Percentiles rank a stretch among this genome's conserved stretches.
phyloP scores from a whole-genome alignment of 2,329 filamentous ascomycete species.

The Fusarium sp. region DNA sequence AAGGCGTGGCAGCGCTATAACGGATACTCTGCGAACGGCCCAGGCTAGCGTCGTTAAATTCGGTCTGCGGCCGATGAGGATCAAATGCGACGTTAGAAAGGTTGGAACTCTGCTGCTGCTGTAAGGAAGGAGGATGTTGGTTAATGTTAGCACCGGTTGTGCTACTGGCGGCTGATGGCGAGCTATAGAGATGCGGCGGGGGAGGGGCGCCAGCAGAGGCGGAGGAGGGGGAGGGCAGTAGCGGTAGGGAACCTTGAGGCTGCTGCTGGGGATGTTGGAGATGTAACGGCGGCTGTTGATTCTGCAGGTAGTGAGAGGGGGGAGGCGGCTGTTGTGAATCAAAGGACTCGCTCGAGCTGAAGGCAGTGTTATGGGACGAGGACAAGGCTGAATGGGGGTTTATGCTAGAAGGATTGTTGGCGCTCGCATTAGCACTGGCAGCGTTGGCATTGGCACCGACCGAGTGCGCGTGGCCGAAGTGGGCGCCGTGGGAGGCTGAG shows the following conservation, averaged over 20 bases:
- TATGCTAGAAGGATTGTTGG: slow-evolving; percentile 38
- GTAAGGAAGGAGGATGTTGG: slow-evolving; percentile 44
- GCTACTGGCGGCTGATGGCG: slow-evolving; percentile 39
- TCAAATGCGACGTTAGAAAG: slow-evolving; percentile 44
- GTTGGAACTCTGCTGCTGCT: slow-evolving; percentile 42
- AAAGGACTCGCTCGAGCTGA: slow-evolving; percentile 60
- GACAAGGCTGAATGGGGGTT: slow-evolving; percentile 59
- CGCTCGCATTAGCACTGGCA: slow-evolving; percentile 17
- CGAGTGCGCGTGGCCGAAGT: slow-evolving; percentile 30
- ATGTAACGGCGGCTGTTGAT: slow-evolving; percentile 40
- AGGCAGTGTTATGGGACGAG: slow-evolving; percentile 48
- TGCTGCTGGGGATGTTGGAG: slow-evolving; percentile 40
- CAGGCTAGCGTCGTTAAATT: slow-evolving; percentile 56
- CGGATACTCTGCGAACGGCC: slow-evolving; percentile 63
- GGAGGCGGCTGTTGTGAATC: slow-evolving; percentile 41
- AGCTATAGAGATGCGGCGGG: slow-evolving; percentile 46
- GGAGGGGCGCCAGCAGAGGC: slow-evolving; percentile 31
- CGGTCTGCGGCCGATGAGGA: slow-evolving; percentile 49
- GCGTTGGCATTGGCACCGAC: slow-evolving; percentile 10
- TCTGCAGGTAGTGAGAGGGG: slow-evolving; percentile 41
- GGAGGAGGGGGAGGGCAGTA: slow-evolving; percentile 16
- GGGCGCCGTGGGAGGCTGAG: slow-evolving; percentile 43
- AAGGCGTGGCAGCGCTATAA: slow-evolving; percentile 50
- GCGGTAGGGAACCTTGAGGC: slow-evolving; percentile 29
- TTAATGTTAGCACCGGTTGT: slow-evolving; percentile 35